Base-by-base conservation (phyloP, 2,329 filamentous ascomycete genomes). In the Nemania sp. region DNA sequence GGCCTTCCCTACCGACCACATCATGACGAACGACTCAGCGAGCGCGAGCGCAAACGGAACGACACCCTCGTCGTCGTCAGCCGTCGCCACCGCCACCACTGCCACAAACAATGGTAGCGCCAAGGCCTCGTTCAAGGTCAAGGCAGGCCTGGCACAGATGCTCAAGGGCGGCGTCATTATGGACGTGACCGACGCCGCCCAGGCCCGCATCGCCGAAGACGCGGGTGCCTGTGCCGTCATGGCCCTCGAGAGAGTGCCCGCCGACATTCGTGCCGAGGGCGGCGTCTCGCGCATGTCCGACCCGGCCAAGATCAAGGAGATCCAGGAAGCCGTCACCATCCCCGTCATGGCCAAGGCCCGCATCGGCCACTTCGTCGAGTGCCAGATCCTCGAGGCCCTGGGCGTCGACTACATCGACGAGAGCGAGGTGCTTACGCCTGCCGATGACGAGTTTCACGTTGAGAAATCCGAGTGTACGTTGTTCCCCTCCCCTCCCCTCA, bases 101-200 rank as follows among this genome's bases (percentile, higher is more conserved):
- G 58, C 78, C 68, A 70, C 72, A 49, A 77, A 78, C 37, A 50
- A 20, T 32, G 17, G 25, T 29, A 29, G 12, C 48, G 20, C 32
- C 68, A 79, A 77, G 65, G 72, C 78, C 67, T 83, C 86, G 77
- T 96, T 97, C 78, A 88, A 88, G 68, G 89, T 97, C 84, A 99
- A 99, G 85, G 90, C 92, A 55, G 95, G 94, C 61, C 83, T 99
- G 67, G 95, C 95, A 21, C 90, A 96, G 78, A 99, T 99, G 95
- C 83, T 98, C 79, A 97, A 98, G 84, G 95, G 95, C 75, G 95
- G 95, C 72, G 95, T 99, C 67, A 99, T 99, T 79, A 99, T 99
- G 95, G 95, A 99, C 78, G 95, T 98, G 60, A 92, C 96, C 65
- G 91, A 94, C 76, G 91, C 92, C 25, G 90, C 91, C 74, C 93